Evolutionary conservation across 169 alveolate genomes (phyloP), one percentile per base, ranked within the genome.

Genomic region (Besnoitia besnoiti): DNA sequence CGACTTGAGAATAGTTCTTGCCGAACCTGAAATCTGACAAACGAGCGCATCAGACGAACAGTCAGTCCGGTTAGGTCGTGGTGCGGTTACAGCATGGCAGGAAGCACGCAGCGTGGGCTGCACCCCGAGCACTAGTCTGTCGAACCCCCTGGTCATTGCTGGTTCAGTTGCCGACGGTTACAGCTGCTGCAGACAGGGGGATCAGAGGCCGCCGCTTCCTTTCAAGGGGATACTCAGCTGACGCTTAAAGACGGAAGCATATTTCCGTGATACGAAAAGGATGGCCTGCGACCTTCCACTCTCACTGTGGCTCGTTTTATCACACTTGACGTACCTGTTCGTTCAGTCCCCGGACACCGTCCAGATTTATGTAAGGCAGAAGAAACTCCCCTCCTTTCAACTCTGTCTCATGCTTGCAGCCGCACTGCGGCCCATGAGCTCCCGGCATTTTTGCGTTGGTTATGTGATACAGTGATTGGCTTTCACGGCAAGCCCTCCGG

Each of bases 391-490:
- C 97, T 0, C 96, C 96, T 21, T 46, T 79, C 55, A 96, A 77
- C 37, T 93, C 97, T 59, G 92, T 94, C 87, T 95, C 96, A 5
- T 91, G 94, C 94, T 89, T 92, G 62, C 98, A 96, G 90, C 95
- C 96, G 80, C 98, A 96, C 37, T 96, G 96, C 61, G 91, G 94
- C 76, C 96, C 96, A 73, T 96, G 98, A 44, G 82, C 92, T 27
- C 97, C 96, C 19, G 97, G 95, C 98, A 96, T 96, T 59, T 73
- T 73, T 19, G 14, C 14, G 82, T 73, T 21, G 24, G n/a, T 55
- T 21, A 5, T 21, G 67, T n/a, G 30, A n/a, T 19, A 55, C 12
- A 0, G 67, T 19, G 67, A 19, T 10, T 3, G 12, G 67, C 24
- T 55, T 55, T n/a, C 4, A 55, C 24, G 27, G 67, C 27, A 5